Base-by-base conservation (phyloP, 2,329 filamentous ascomycete species). In the Colletotrichum sojae region DNA sequence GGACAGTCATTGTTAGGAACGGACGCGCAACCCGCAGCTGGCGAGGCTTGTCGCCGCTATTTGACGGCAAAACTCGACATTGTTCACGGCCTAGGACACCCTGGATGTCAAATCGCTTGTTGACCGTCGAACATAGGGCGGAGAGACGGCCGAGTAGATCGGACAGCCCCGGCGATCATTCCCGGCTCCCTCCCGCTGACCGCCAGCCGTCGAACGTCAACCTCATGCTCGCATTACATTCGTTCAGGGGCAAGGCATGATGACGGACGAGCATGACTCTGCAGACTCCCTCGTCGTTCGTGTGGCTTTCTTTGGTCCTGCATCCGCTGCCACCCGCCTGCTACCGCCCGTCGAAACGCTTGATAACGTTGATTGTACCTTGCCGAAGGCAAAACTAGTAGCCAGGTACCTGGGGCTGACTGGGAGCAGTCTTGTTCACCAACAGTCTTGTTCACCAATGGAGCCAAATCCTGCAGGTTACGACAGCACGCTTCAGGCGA, bases 1-100 rank as follows among this genome's bases (percentile, higher is more conserved):
- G 63, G 63, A 25, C 57, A 63, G 31, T 63, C 25, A 55, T 53
- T 36, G 31, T 36, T 40, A 55, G 25, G 25, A 53, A 55, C 62
- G 67, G 59, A 69, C 55, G 51, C 55, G 56, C 67, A 66, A 10
- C 62, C 51, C n/a, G 58, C 64, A 67, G 49, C 52, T 57, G 57
- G 31, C 51, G 48, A 51, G 49, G 55, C 55, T 66, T 61, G 43
- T 46, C 31, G 46, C 43, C 52, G 53, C 49, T 53, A 59, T 64
- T 39, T 59, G 65, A 64, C 18, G 53, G 60, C 61, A 54, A 40
- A 54, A 40, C 18, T 54, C 63, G 60, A 67, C 62, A 67, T 61
- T 64, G 53, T 67, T 40, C n/a, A 27, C 54, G 36, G 20, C 27
- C 64, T 57, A 57, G 52, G 64, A 22, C 60, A 53, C 20, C 65